Conservation (phyloP, 306 rosid genomes). For the Begonia loranthoides region DNA sequence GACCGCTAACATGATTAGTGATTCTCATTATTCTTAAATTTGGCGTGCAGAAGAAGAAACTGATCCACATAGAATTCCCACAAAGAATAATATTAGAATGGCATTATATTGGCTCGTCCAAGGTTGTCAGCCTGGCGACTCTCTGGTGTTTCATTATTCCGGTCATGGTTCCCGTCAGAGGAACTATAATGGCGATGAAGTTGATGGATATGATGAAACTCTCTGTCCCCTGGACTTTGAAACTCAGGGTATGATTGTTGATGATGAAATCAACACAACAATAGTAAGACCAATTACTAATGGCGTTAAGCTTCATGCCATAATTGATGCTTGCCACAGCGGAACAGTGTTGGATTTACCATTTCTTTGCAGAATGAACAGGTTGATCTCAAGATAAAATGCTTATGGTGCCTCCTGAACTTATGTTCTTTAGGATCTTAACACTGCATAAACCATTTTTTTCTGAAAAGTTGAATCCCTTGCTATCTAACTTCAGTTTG, state of each 20-base stretch:
- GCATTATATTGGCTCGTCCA: conserved; percentile 94
- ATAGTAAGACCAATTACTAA: conserved; percentile 75
- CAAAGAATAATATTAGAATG: conserved; percentile 75
- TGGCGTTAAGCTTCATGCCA: conserved; percentile 87
- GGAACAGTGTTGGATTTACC: conserved; percentile 97
- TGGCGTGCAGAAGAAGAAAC: conserved; percentile 86
- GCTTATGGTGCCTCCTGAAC: too few species aligned
- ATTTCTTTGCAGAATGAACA: conserved; percentile 87
- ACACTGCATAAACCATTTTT: too few species aligned
- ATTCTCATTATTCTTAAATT: conserved; percentile 3
- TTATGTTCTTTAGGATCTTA: background rate
- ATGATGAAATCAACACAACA: conserved; percentile 75
- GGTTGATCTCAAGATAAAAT: conserved; percentile 32
- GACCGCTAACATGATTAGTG: too few species aligned
- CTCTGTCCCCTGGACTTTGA: conserved; percentile 89
- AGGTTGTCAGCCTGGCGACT: conserved; percentile 94
- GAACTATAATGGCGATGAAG: conserved; percentile 80
- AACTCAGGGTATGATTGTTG: conserved; percentile 99
- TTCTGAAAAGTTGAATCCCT: too few species aligned
- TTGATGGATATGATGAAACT: conserved; percentile 93
- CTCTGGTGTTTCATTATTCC: conserved; percentile 91
- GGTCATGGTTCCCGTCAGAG: conserved; percentile 96
- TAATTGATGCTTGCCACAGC: conserved; percentile 93
- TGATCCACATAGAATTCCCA: conserved; percentile 67
- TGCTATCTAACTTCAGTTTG: too few species aligned